Evolutionary conservation across 2,329 filamentous ascomycete species (phyloP), one percentile per base, ranked within the genome.

Genomic region (Xylaria sp.): DNA sequence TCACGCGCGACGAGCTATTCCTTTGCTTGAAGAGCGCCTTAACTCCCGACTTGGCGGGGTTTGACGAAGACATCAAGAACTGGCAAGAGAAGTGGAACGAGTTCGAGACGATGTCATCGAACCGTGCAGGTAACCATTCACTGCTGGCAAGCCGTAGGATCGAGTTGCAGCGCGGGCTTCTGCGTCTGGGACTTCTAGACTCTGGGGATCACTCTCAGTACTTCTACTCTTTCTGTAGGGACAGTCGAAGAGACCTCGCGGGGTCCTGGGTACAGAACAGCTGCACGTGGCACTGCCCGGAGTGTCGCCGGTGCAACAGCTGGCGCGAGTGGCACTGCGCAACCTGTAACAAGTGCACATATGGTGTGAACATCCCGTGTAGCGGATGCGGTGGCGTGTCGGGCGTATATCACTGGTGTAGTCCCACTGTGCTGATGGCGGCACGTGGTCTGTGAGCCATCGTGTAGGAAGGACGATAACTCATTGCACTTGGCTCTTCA

Each of bases 271-370:
- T n/a, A 53, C 12, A 43, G 25, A 4, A 9, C 1, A 9, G 15
- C 4, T 34, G 18, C 20, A 65, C 63, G 13, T 60, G 55, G 63
- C 63, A 65, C 30, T 65, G 63, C 30, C 43, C 55, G 18, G 18
- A 8, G 23, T 65, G 63, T 34, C 45, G 55, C 30, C 32, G 60
- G 56, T 60, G 63, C 20, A 36, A 23, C 25, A 45, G 55, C 34
- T 65, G 56, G 62, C 62, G 45, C 15, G 45, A 60, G 3, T 65
- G 62, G 63, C 56, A 65, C 25, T 65, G 63, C 34, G n/a, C 0
- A 53, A 53, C 25, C 4, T 65, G 56, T 23, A 60, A 60, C 1
- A 60, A 60, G 56, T 65, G 63, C 30, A 46, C 45, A 4, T 65
- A 60, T 46, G 63, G 63, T 39, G 18, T 60, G 23, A 46, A 23